Base-by-base conservation (phyloP, 192 early-diverging fungal genomes). In the Backusella tarrabulga region DNA sequence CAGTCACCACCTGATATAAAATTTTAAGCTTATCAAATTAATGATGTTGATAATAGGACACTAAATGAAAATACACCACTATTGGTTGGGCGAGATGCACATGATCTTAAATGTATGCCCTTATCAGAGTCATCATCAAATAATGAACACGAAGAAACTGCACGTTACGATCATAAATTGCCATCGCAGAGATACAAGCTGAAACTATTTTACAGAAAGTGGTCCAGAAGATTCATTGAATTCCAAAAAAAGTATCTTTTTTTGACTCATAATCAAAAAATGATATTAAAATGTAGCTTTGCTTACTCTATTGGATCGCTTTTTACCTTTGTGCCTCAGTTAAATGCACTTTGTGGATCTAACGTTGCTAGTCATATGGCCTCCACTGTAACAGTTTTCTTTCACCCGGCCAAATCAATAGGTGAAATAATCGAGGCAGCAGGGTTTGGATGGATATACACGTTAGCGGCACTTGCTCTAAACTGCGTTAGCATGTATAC, bases 341-440 rank as follows among this genome's bases (percentile, higher is more conserved):
- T 89, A 26, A 78, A 78, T 54, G 76, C 88, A 72, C 80, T 88
- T 29, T 89, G 88, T 15, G 79, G 85, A 1, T 86, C 87, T 56
- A 81, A 82, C 76, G 84, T 87, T 71, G 75, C 88, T 35, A 87
- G 88, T 56, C 91, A 93, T 74, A 77, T 94, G 69, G 90, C 92
- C 12, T 91, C 90, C 29, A 86, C 90, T 21, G 87, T 91, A 3
- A 87, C 89, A 0, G 87, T 94, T 9, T 94, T 92, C 79, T 93
- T 90, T 76, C 89, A 93, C 66, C 91, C 93, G 0, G 92, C 90
- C 0, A 90, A 91, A 78, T 84, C 92, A 21, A 78, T 89, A 3
- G 91, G 93, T 38, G 88, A 83, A 0, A 88, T 88, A 76, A 79
- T 86, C 15, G 87, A 88, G 36, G 87, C 87, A n/a, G 85, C 75